Percentiles rank a stretch among this genome's conserved stretches.
These are phyloP conservation scores for Posidonia oceanica DNA, from an alignment of 116 monocot species.

Conservation along the genomic window DNA sequence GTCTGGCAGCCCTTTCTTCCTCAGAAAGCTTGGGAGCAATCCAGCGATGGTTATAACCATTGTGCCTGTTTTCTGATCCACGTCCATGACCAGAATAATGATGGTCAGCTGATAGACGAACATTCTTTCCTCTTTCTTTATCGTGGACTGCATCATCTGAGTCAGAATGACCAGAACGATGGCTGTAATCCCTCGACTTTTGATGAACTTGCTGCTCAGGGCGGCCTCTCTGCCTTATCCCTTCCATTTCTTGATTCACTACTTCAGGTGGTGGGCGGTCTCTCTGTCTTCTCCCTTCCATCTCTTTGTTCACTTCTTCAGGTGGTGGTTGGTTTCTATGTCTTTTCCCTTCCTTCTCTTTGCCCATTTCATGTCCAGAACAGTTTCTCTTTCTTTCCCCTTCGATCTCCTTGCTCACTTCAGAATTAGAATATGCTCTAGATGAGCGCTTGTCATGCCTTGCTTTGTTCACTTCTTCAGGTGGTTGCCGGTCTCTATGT, in stretches of 20 bases:
- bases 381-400: conserved; percentile 1
- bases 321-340: conserved; percentile 1
- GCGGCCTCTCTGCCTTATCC: conserved; percentile 1
- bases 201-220: background rate
- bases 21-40: conserved; percentile 57
- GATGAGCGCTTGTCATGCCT: background rate
- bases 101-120: conserved; percentile 4
- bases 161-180: background rate
- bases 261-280: background rate
- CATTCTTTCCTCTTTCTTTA: conserved; percentile 12
- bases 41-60: conserved; percentile 26
- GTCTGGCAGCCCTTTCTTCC: conserved; percentile 70
- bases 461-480: conserved; percentile 4
- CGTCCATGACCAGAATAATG: background rate
- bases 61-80: conserved; percentile 4
- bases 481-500: background rate
- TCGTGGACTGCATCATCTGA: background rate
- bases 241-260: background rate
- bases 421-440: background rate
- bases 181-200: background rate
- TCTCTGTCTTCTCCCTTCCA: conserved; percentile 1
- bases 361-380: background rate
- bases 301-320: conserved; percentile 1
- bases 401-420: background rate
- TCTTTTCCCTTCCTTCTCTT: conserved; percentile 1